Conservation (phyloP, 2,329 filamentous ascomycete species). For the Leptographium radiaticola region DNA sequence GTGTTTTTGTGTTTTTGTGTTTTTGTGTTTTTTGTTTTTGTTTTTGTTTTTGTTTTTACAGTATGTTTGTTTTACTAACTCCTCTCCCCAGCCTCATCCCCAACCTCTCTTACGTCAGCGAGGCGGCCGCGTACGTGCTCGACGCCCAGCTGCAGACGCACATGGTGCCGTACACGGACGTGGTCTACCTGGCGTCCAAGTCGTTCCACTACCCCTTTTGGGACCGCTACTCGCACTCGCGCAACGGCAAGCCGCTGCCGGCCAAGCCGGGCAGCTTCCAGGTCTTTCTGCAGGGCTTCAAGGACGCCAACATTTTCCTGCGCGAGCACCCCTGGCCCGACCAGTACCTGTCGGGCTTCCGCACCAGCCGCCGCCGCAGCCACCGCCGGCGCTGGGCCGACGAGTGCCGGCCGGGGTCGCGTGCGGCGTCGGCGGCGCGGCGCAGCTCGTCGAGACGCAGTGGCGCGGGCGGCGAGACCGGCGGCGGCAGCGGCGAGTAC, state of each 20-base stretch:
- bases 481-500: not conserved
- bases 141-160: conserved; percentile 82
- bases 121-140: conserved; percentile 91
- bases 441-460: not conserved
- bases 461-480: no score
- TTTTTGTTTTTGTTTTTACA: not conserved
- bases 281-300: conserved; percentile 92
- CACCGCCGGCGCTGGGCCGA: conserved; percentile 63
- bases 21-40: not conserved
- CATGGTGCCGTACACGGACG: conserved; percentile 91
- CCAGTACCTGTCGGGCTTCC: conserved; percentile 60
- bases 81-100: conserved; percentile 61
- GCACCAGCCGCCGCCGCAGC: conserved; percentile 47
- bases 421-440: conserved; percentile 44
- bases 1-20: not conserved
- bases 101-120: conserved; percentile 93
- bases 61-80: no score
- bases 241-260: conserved; percentile 75
- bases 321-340: conserved; percentile 96
- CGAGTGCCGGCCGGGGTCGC: conserved; percentile 54
- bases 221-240: conserved; percentile 79
- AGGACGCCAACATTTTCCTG: conserved; percentile 91
- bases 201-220: conserved; percentile 98
- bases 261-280: conserved; percentile 93
- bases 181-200: conserved; percentile 87